phyloP scores from a whole-genome alignment of 2,329 filamentous ascomycete species.

The Epichloe sibirici region DNA sequence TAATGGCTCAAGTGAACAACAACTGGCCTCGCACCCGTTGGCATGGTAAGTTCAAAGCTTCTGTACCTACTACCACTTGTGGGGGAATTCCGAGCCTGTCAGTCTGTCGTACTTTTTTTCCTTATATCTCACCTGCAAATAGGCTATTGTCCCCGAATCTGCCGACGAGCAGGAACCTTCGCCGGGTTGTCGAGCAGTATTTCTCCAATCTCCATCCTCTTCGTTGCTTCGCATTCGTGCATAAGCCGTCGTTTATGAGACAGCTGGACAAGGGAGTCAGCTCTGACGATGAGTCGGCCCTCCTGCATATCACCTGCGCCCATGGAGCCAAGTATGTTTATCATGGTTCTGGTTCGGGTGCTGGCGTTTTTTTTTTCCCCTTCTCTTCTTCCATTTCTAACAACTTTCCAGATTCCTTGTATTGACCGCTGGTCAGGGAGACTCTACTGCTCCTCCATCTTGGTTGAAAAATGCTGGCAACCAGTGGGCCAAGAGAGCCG shows the following conservation, averaged over 20 bases:
- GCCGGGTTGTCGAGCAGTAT: slow-evolving; percentile 25
- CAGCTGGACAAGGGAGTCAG: slow-evolving; percentile 25
- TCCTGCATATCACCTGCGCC: slow-evolving; percentile 25
- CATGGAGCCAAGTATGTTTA: slow-evolving; percentile 24
- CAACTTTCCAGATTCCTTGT: slow-evolving; percentile 21
- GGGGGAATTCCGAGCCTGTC: too few species aligned
- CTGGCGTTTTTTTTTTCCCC: slow-evolving; percentile 1
- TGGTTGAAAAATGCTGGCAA: slow-evolving; percentile 23
- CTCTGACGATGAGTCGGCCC: slow-evolving; percentile 23
- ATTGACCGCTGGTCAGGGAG: slow-evolving; percentile 17
- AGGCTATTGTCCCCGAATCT: slow-evolving; percentile 24
- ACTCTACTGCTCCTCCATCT: slow-evolving; percentile 16
- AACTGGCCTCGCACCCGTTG: slow-evolving; percentile 2
- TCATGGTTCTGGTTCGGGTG: too few species aligned
- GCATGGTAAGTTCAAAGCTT: slow-evolving; percentile 2
- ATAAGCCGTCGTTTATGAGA: slow-evolving; percentile 26
- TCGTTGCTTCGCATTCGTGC: slow-evolving; percentile 28
- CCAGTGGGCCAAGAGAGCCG: slow-evolving; percentile 25
- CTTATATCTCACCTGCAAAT: background rate
- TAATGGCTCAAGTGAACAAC: background rate
- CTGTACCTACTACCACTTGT: too few species aligned
- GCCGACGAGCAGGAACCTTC: slow-evolving; percentile 21
- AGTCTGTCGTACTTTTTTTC: background rate
- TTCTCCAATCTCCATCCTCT: slow-evolving; percentile 29
- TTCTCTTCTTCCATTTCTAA: background rate